Conservation (phyloP, 2,329 filamentous ascomycete genomes). For the Phaeophleospora eucalypticola region DNA sequence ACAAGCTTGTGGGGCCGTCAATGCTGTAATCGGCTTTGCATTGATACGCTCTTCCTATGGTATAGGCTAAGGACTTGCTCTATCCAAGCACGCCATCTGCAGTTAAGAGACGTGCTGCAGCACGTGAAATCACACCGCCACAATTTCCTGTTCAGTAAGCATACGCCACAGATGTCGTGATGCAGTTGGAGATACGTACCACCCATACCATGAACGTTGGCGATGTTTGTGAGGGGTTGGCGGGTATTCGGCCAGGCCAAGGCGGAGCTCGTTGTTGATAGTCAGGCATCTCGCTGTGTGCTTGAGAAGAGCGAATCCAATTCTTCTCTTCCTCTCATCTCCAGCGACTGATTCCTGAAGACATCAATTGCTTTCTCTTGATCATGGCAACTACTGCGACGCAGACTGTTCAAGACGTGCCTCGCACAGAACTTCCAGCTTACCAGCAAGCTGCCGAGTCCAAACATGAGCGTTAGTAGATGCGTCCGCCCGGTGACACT, state of each 20-base stretch:
- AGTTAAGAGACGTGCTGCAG: constrained; percentile 5
- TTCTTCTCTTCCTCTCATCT: background rate
- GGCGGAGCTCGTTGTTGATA: background rate
- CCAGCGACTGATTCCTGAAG: background rate
- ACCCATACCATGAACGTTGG: background rate
- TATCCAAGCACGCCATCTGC: constrained; percentile 10
- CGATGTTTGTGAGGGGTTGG: constrained; percentile 2
- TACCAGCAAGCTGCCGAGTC: constrained; percentile 23
- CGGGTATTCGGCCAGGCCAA: constrained; percentile 5
- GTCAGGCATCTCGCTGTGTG: too few species aligned
- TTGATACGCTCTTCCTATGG: background rate
- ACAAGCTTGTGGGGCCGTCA: background rate
- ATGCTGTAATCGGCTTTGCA: background rate
- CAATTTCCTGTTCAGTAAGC: constrained; percentile 2
- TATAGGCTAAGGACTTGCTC: background rate
- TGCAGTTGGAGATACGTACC: constrained; percentile 5
- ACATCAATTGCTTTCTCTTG: background rate
- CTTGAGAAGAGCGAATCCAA: background rate
- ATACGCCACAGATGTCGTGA: constrained; percentile 5
- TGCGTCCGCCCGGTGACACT: background rate
- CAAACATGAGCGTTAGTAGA: constrained; percentile 15
- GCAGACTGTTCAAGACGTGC: constrained; percentile 16
- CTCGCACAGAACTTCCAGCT: constrained; percentile 8
- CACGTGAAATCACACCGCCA: constrained; percentile 7
- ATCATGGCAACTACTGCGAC: constrained; percentile 20